phyloP scores from a whole-genome alignment of 768 basidiomycete genomes.

The Calvatia gigantea region DNA sequence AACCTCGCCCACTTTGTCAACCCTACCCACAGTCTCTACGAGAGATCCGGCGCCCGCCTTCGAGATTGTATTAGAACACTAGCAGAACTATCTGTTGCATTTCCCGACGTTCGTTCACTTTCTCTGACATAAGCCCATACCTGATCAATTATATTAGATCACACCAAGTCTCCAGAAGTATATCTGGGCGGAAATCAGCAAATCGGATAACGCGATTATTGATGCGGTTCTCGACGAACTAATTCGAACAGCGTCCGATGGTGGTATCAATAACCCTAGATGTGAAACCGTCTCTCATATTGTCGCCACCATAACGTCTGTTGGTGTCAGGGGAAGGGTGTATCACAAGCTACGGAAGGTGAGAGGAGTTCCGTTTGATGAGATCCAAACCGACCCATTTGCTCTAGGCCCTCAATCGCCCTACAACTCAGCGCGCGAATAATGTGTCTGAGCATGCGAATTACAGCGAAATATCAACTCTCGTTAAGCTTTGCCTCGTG shows the following conservation, averaged over 20 bases:
- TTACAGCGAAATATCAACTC: slow-evolving; percentile 79
- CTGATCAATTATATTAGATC: slow-evolving; percentile 39
- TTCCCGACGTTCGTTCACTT: slow-evolving; percentile 55
- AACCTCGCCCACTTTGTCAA: slow-evolving; percentile 73
- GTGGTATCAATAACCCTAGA: slow-evolving; percentile 69
- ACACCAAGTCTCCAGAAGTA: slow-evolving; percentile 63
- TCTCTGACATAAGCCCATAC: slow-evolving; percentile 1
- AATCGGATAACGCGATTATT: slow-evolving; percentile 59
- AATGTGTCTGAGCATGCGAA: slow-evolving; percentile 66
- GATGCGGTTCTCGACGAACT: slow-evolving; percentile 80
- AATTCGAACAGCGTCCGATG: slow-evolving; percentile 78
- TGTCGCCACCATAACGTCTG: slow-evolving; percentile 69
- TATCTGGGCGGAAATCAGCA: slow-evolving; percentile 76
- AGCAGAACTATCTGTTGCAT: slow-evolving; percentile 68
- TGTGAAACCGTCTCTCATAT: slow-evolving; percentile 77
- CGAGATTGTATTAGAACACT: slow-evolving; percentile 80
- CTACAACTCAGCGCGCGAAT: slow-evolving; percentile 59
- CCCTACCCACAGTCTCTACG: slow-evolving; percentile 63
- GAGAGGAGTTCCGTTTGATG: slow-evolving; percentile 13
- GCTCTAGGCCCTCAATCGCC: slow-evolving; percentile 66
- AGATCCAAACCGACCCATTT: neutral
- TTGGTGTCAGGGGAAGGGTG: slow-evolving; percentile 74
- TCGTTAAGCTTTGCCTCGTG: slow-evolving; percentile 71
- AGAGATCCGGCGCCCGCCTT: slow-evolving; percentile 69
- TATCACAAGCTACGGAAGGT: slow-evolving; percentile 80